These are phyloP conservation scores for Picochlorum sp. DNA, from an alignment of 139 green algal genomes.

Conservation along the genomic window DNA sequence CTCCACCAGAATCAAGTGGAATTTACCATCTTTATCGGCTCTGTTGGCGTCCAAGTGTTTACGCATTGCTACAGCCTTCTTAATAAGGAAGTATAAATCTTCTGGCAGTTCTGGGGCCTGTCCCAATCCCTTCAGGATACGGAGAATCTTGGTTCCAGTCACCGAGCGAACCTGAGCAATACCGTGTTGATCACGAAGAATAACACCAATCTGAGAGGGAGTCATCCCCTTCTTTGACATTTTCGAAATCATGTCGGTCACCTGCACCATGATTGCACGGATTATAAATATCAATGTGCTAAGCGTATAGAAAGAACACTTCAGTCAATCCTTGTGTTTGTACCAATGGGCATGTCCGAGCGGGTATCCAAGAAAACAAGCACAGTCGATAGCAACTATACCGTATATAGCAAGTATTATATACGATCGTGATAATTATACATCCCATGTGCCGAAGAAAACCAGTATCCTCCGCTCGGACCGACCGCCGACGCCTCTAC, in stretches of 20 bases:
- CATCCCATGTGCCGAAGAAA: too few species aligned
- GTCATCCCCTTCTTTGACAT: conserved; percentile 96
- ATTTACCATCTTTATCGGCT: conserved; percentile 85
- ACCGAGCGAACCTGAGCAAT: conserved; percentile 82
- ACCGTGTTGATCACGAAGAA: conserved; percentile 90
- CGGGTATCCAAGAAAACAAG: too few species aligned
- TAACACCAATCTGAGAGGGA: conserved; percentile 93
- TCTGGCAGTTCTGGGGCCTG: conserved; percentile 95
- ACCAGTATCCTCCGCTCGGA: too few species aligned
- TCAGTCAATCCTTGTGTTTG: too few species aligned
- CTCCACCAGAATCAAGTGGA: conserved; percentile 86
- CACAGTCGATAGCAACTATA: too few species aligned
- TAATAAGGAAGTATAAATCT: conserved; percentile 99
- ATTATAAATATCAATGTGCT: too few species aligned
- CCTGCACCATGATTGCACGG: too few species aligned
- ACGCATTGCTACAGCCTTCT: conserved; percentile 94
- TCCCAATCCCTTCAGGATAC: conserved; percentile 88
- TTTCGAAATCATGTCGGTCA: conserved; percentile 88
- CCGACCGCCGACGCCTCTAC: too few species aligned
- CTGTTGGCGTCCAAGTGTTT: conserved; percentile 98
- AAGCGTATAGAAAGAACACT: too few species aligned
- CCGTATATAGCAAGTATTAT: too few species aligned
- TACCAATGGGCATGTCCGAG: too few species aligned
- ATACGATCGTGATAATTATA: too few species aligned
- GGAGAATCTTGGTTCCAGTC: conserved; percentile 91